Conservation (phyloP, 768 basidiomycete genomes). For the Sporobolomyces roseus region DNA sequence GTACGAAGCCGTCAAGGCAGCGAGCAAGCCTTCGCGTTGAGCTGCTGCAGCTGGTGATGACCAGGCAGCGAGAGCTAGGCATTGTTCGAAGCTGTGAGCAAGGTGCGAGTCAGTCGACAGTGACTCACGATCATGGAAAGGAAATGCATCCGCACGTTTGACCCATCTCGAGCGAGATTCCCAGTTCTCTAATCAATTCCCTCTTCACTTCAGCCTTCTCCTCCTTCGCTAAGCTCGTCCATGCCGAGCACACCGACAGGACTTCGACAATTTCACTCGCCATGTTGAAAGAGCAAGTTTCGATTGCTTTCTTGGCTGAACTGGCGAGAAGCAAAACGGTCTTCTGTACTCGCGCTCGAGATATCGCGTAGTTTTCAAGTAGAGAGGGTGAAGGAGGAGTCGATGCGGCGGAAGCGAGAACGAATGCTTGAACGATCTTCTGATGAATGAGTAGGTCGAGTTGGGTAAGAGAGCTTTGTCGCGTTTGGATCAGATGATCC, state of each 20-base stretch:
- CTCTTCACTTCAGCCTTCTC: neutral
- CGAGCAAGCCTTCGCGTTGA: slow-evolving; percentile 1
- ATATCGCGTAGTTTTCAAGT: neutral
- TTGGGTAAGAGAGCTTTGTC: slow-evolving; percentile 3
- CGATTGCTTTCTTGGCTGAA: slow-evolving; percentile 4
- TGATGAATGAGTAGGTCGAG: slow-evolving; percentile 22
- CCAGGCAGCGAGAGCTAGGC: slow-evolving; percentile 12
- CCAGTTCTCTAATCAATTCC: slow-evolving; percentile 6
- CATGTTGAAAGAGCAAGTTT: neutral
- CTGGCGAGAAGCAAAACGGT: neutral
- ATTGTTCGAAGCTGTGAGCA: slow-evolving; percentile 4
- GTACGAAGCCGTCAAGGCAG: neutral
- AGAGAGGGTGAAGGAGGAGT: neutral
- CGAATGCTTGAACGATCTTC: slow-evolving; percentile 12
- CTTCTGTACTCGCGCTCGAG: neutral
- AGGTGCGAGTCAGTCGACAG: neutral
- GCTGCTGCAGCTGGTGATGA: neutral
- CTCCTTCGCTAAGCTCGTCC: slow-evolving; percentile 7
- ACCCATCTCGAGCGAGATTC: slow-evolving; percentile 17
- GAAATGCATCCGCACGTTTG: slow-evolving; percentile 1
- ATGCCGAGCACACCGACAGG: slow-evolving; percentile 9
- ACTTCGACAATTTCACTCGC: neutral
- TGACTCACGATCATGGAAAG: neutral
- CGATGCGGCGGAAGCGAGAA: neutral
- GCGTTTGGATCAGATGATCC: neutral